Base-by-base conservation (phyloP, 2,329 filamentous ascomycete species). In the Exophiala sp. region DNA sequence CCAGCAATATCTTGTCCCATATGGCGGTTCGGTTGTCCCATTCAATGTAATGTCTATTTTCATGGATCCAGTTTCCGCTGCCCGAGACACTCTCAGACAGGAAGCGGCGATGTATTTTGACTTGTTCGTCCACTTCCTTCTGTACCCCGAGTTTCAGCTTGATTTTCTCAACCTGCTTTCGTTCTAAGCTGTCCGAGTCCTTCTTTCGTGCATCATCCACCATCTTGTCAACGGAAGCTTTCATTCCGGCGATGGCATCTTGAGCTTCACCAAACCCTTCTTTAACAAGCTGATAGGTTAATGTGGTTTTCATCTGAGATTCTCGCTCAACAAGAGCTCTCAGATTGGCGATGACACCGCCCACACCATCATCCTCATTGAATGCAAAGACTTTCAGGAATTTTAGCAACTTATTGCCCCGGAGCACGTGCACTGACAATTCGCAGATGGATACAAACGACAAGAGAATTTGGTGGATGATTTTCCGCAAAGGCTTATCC, bases 331-430 rank as follows among this genome's bases (percentile, higher is more conserved):
- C 61, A 7, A 63, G 52, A 7, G 47, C 46, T 38, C 60, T 56
- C 6, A 64, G 54, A 2, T 50, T 55, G 27, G 18, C 47, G 10
- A 64, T 48, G 38, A 63, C 62, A 7, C 35, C 59, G 14, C 57
- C 56, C 4, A 64, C 59, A n/a, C 62, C 62, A 47, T 63, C 59
- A 41, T 64, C 62, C n/a, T 56, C 56, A 22, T 60, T 56, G 43
- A 64, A 62, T 8, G 59, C 60, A 47, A 63, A 61, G 2, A 62
- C 59, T 53, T 62, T 63, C 13, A 41, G 38, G 21, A 41, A 41
- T 14, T 41, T 41, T 21, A 23, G 19, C 38, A 41, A 14, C 22
- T 41, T 41, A n/a, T 41, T 41, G 10, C 38, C 38, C 10, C 24
- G 38, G 38, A 41, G 19, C 19, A 41, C 38, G n/a, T 24, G 38